Percentiles rank a stretch among this genome's conserved stretches.
Conservation (phyloP, 805 yeast species). For the Ogataea sp. region DNA sequence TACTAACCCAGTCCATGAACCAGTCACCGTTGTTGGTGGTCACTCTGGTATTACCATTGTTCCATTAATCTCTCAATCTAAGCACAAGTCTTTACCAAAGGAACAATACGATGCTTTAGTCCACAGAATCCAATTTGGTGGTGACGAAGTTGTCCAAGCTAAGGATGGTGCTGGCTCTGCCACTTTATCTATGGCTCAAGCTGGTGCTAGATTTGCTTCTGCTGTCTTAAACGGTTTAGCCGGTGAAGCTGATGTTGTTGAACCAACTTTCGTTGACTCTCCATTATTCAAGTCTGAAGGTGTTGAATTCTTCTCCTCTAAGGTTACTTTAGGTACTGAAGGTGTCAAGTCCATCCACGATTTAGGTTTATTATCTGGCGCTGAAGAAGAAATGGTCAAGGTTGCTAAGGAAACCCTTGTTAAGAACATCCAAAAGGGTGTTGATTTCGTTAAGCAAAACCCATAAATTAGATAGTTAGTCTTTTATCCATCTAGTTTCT, state of each 20-base stretch:
- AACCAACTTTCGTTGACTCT: conserved; percentile 58
- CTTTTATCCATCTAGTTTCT: background rate
- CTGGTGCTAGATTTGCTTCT: conserved; percentile 70
- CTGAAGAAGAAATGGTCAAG: conserved; percentile 79
- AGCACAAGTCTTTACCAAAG: conserved; percentile 54
- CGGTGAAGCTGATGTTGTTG: conserved; percentile 38
- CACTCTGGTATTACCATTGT: conserved; percentile 97
- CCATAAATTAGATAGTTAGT: conserved; percentile 34
- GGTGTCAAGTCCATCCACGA: conserved; percentile 81
- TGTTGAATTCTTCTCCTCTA: conserved; percentile 92
- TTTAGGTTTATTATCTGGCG: conserved; percentile 62
- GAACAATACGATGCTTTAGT: conserved; percentile 62
- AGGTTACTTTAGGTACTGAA: conserved; percentile 85
- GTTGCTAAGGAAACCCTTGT: conserved; percentile 83
- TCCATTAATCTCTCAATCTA: conserved; percentile 82
- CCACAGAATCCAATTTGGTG: conserved; percentile 89
- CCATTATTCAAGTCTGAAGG: conserved; percentile 84
- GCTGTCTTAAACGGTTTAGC: conserved; percentile 50
- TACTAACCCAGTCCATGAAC: conserved; percentile 72
- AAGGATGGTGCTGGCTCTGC: conserved; percentile 82
- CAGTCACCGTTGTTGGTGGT: conserved; percentile 89
- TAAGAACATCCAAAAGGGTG: conserved; percentile 92
- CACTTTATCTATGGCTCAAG: conserved; percentile 80
- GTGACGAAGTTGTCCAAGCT: conserved; percentile 84
- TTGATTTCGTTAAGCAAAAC: conserved; percentile 70